These are phyloP conservation scores for Phytophthora syringae DNA, from an alignment of 352 stramenopile species.

Conservation along the genomic window DNA sequence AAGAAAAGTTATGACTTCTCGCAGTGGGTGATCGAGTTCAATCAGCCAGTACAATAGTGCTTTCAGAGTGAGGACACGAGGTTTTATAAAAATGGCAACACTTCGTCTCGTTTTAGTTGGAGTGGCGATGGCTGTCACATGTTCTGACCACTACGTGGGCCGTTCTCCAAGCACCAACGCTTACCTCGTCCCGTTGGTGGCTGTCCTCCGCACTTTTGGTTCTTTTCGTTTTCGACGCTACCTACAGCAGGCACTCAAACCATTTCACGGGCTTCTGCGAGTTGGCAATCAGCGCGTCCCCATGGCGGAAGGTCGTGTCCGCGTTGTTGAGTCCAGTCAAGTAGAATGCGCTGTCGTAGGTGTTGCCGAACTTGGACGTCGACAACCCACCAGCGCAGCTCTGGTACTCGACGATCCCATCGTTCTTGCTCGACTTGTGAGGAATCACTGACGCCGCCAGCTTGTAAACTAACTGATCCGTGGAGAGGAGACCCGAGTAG, in stretches of 20 bases:
- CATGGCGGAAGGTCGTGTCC: constrained; percentile 45
- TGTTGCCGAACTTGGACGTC: constrained; percentile 38
- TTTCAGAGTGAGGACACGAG: no score
- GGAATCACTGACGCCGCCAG: constrained; percentile 31
- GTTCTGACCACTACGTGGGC: no score
- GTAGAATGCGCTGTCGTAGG: constrained; percentile 42
- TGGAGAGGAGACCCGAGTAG: constrained; percentile 44
- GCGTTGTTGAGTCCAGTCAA: constrained; percentile 47
- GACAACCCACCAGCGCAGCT: constrained; percentile 45
- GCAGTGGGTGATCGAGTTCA: no score
- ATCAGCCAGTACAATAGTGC: no score
- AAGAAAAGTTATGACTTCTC: no score
- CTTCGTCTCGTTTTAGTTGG: no score
- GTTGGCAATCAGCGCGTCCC: constrained; percentile 41
- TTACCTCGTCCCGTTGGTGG: no score
- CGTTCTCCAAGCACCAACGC: no score
- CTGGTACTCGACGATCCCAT: constrained; percentile 51
- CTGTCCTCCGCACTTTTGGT: no score
- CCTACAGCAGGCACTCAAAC: constrained; percentile 41
- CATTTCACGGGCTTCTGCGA: constrained; percentile 50
- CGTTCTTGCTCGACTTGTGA: constrained; percentile 42
- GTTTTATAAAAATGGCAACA: no score
- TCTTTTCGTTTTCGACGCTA: no score
- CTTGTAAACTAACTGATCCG: constrained; percentile 27
- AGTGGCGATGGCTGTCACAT: no score